Base-by-base conservation (phyloP, 2,329 filamentous ascomycete genomes). In the Diaporthe caulivora region DNA sequence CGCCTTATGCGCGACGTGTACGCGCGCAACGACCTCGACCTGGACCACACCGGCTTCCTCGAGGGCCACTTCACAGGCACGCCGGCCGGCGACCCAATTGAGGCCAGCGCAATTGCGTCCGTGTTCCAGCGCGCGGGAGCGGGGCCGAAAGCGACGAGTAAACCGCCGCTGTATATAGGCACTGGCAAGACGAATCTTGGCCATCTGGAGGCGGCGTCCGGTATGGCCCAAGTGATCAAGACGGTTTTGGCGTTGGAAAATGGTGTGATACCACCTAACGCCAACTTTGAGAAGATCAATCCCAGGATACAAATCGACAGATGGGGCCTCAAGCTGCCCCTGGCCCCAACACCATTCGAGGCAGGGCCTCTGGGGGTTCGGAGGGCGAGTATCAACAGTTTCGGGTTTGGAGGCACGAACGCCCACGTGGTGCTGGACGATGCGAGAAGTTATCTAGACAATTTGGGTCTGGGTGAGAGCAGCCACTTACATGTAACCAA, bases 351-450 rank as follows among this genome's bases (percentile, higher is more conserved):
- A 5, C 72, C 70, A 2, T 70, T 79, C 49, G 74, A 78, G 71
- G 75, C 74, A 40, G 74, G 62, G 10, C 69, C 47, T 9, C 53
- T 44, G 47, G 72, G 62, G 37, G 55, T 55, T 69, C 74, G 75
- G 70, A 73, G 67, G 62, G 79, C 77, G 44, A 76, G 29, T 70
- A 79, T 86, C 64, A 85, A 84, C 74, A 83, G 81, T 8, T 86
- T 86, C 71, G 86, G 85, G 2, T 86, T 84, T 31, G 85, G 86
- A 21, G 86, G 86, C 51, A 82, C 83, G 21, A 87, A 86, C 73
- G 83, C 82, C 0, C 86, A 87, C 73, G 79, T 80, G 4, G 82
- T 87, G 18, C 74, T 87, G 62, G 80, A 82, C 37, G 71, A 72
- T 49, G 71, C 71, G 18, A 62, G 26, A 26, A 72, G 64, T 24